Percentiles rank a stretch among this genome's conserved stretches.
Evolutionary conservation across 1,284 basidiomycete genomes (phyloP).

Genomic region (Earliella scabrosa): DNA sequence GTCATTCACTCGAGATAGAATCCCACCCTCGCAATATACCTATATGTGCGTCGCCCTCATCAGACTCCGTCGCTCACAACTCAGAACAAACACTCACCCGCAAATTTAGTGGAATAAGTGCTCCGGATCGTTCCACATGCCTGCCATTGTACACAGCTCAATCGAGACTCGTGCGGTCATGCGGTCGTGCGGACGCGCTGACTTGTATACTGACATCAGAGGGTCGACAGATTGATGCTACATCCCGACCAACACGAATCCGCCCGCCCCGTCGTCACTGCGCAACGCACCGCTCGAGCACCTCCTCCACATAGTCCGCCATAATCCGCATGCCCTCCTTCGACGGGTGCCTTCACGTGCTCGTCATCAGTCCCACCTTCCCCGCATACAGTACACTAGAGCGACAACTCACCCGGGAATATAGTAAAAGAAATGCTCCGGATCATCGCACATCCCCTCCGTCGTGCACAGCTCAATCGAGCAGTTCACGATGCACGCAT

Average conservation of each 20-base stretch:
- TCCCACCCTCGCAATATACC: too few relatives aligned
- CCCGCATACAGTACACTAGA: background rate
- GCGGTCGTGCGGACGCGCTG: too few relatives aligned
- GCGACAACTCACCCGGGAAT: conserved; percentile 45
- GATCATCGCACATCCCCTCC: conserved; percentile 39
- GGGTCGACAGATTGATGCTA: too few relatives aligned
- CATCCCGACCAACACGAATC: background rate
- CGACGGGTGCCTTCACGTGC: conserved; percentile 43
- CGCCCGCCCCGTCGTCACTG: background rate
- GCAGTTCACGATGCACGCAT: conserved; percentile 30
- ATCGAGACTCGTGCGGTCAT: too few relatives aligned
- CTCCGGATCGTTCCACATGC: too few relatives aligned
- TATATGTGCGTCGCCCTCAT: too few relatives aligned
- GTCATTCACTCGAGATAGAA: too few relatives aligned
- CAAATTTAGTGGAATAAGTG: too few relatives aligned
- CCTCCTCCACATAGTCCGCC: conserved; percentile 51
- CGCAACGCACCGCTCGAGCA: conserved; percentile 24
- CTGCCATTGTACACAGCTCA: too few relatives aligned
- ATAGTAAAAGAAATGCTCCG: conserved; percentile 55
- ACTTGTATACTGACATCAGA: too few relatives aligned
- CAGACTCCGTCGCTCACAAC: too few relatives aligned
- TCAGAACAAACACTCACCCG: too few relatives aligned
- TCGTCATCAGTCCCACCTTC: background rate
- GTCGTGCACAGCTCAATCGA: conserved; percentile 21
- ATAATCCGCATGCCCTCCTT: conserved; percentile 48